Percentiles rank a stretch among this genome's conserved stretches.
These are phyloP conservation scores for Ophiosphaerella herpotricha DNA, from an alignment of 2,329 filamentous ascomycete genomes.

Conservation along the genomic window DNA sequence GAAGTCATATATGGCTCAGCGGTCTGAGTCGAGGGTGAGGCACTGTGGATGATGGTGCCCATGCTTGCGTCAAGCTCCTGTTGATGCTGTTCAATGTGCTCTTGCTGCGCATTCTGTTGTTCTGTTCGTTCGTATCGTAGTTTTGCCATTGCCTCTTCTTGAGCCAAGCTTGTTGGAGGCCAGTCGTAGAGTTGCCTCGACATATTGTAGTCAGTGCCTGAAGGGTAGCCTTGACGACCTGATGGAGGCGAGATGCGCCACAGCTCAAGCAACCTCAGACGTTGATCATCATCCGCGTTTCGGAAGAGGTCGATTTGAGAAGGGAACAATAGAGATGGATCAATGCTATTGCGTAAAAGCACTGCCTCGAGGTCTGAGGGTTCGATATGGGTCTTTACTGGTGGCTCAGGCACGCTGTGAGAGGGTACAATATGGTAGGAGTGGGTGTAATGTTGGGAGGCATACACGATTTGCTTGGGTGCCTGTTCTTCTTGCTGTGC, in stretches of 20 bases:
- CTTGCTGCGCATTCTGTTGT: constrained; percentile 28
- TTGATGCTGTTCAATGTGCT: constrained; percentile 35
- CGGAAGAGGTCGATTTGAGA: constrained; percentile 80
- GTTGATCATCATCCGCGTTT: constrained; percentile 72
- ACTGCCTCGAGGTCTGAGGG: constrained; percentile 58
- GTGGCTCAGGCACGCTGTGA: constrained; percentile 35
- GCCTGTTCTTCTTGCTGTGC: constrained; percentile 23
- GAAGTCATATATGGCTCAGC: constrained; percentile 84
- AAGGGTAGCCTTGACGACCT: constrained; percentile 38
- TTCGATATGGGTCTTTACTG: constrained; percentile 37
- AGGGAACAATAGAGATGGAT: constrained; percentile 69
- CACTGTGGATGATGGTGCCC: constrained; percentile 22
- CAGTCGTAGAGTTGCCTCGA: constrained; percentile 52
- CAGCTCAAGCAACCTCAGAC: constrained; percentile 75
- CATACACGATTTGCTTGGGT: constrained; percentile 66
- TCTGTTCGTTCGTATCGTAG: constrained; percentile 63
- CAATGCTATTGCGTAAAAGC: constrained; percentile 69
- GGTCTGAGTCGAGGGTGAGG: constrained; percentile 41
- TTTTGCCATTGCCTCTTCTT: constrained; percentile 60
- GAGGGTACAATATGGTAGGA: constrained; percentile 66
- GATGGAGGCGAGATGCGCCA: constrained; percentile 79
- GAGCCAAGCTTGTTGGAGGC: constrained; percentile 60
- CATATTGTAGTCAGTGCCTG: constrained; percentile 52
- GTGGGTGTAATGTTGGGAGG: constrained; percentile 84
- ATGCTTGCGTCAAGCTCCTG: constrained; percentile 37